phyloP scores from a whole-genome alignment of 2,329 filamentous ascomycete species.

The Septoria linicola region DNA sequence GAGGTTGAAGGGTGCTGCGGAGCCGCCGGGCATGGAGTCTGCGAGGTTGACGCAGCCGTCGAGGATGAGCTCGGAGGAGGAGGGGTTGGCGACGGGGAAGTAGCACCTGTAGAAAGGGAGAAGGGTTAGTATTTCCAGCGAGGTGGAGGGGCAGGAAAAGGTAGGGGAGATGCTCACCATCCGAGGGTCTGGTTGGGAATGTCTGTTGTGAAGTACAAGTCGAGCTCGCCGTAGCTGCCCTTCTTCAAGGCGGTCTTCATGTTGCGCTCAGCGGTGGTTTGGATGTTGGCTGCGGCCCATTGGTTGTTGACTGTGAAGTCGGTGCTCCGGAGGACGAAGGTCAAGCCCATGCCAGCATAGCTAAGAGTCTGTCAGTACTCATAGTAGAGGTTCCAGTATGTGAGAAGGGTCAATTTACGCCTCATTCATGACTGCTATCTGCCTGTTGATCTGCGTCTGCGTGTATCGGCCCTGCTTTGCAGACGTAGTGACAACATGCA shows the following conservation, averaged over 20 bases:
- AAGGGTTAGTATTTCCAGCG: neutral
- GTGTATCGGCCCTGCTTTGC: slow-evolving; percentile 26
- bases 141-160: no score
- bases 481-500: slow-evolving; percentile 42
- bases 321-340: slow-evolving; percentile 45
- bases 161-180: no score
- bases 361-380: neutral
- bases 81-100: slow-evolving; percentile 38
- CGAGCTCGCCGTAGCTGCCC: slow-evolving; percentile 53
- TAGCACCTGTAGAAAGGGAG: slow-evolving; percentile 14
- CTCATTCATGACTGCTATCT: slow-evolving; percentile 5
- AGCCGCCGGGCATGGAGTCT: slow-evolving; percentile 52
- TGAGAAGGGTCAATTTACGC: neutral
- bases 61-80: slow-evolving; percentile 41
- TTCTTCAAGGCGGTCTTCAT: slow-evolving; percentile 55
- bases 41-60: slow-evolving; percentile 57
- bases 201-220: slow-evolving; percentile 58
- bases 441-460: slow-evolving; percentile 12
- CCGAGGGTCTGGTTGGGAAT: slow-evolving; percentile 34
- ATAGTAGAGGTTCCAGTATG: neutral
- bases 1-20: slow-evolving; percentile 45
- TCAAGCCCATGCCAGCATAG: slow-evolving; percentile 44
- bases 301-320: slow-evolving; percentile 51
- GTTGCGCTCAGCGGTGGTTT: slow-evolving; percentile 38
- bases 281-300: slow-evolving; percentile 50